Percentiles rank a stretch among this genome's conserved stretches.
phyloP scores from a whole-genome alignment of 1,284 basidiomycete species.

The Ceratobasidium sp. region DNA sequence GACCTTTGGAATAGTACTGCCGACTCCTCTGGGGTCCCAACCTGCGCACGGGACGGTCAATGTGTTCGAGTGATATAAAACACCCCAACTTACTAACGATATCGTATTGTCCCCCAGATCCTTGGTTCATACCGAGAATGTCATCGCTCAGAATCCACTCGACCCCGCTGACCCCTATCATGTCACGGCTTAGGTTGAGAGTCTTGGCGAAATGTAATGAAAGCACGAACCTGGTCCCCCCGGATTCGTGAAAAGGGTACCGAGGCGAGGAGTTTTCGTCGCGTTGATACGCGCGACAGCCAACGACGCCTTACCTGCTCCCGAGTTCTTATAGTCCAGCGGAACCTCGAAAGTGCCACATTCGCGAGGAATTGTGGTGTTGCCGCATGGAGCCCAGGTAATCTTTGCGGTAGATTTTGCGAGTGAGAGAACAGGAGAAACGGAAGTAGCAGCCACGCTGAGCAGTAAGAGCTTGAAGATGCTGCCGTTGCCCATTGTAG shows the following conservation, averaged over 20 bases:
- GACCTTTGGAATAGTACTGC: conserved; percentile 22
- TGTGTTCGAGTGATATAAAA: background rate
- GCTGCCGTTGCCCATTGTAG: too few relatives aligned
- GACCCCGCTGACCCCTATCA: conserved; percentile 21
- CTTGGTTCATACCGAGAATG: background rate
- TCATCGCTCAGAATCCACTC: conserved; percentile 19
- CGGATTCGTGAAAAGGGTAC: conserved; percentile 44
- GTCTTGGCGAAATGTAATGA: background rate
- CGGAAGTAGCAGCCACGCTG: too few relatives aligned
- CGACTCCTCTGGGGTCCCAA: conserved; percentile 45
- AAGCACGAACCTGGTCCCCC: conserved; percentile 29
- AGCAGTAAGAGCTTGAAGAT: too few relatives aligned
- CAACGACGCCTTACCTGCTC: conserved; percentile 35
- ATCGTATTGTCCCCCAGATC: conserved; percentile 41
- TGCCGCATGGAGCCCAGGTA: conserved; percentile 25
- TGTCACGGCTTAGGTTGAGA: background rate
- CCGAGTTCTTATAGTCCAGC: conserved; percentile 37
- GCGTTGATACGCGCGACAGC: conserved; percentile 33
- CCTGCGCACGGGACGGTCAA: conserved; percentile 1
- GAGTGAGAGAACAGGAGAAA: too few relatives aligned
- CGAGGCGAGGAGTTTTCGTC: conserved; percentile 24
- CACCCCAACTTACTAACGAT: conserved; percentile 27
- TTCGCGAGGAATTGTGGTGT: conserved; percentile 32
- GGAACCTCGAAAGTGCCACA: conserved; percentile 45
- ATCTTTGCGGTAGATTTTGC: background rate